Percentiles rank a stretch among this genome's conserved stretches.
Evolutionary conservation across 305 asterid genomes (phyloP).

Genomic region (Rubia occidens): DNA sequence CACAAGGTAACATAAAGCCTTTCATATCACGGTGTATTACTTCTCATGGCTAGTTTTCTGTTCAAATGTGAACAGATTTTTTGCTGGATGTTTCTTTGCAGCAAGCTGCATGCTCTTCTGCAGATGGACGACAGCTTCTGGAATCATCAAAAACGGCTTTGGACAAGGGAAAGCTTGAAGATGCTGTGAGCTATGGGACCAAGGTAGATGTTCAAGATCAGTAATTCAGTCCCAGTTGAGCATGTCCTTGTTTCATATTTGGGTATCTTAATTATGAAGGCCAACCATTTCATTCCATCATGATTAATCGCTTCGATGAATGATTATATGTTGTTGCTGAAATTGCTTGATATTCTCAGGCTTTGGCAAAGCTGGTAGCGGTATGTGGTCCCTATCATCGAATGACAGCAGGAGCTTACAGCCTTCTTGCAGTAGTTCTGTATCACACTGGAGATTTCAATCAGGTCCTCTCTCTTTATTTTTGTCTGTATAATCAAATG

Average conservation of each 20-base stretch:
- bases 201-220: conserved; percentile 46
- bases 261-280: not conserved
- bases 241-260: not conserved
- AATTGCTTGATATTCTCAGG: conserved; percentile 38
- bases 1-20: conserved; percentile 59
- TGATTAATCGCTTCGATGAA: not conserved
- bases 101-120: conserved; percentile 99
- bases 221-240: conserved; percentile 8
- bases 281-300: not conserved
- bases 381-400: conserved; percentile 98
- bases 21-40: not conserved
- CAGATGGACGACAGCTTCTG: conserved; percentile 95
- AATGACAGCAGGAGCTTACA: conserved; percentile 99
- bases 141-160: conserved; percentile 97
- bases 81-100: conserved; percentile 27
- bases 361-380: conserved; percentile 93
- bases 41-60: conserved; percentile 4
- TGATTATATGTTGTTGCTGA: conserved; percentile 13
- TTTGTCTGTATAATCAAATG: conserved; percentile 10
- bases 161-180: conserved; percentile 99
- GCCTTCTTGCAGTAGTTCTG: conserved; percentile 97
- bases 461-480: conserved; percentile 48
- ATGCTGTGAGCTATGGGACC: conserved; percentile 96
- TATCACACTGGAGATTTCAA: conserved; percentile 99
- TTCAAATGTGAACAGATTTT: conserved; percentile 8